Evolutionary conservation across 768 basidiomycete species (phyloP), one percentile per base, ranked within the genome.

Genomic region (Lanmaoa pseudosensibilis): DNA sequence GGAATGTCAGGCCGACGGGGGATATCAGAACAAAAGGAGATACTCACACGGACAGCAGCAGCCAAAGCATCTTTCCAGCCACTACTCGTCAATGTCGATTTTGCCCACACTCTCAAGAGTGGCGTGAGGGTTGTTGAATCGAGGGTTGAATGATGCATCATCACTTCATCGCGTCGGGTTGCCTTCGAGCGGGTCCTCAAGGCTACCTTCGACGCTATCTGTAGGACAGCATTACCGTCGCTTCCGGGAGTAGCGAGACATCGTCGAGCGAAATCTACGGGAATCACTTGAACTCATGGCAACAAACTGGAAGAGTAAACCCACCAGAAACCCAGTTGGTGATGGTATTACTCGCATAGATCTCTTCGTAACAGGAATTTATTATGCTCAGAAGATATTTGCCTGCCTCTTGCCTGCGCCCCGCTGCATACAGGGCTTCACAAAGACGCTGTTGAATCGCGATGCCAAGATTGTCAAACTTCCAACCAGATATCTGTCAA

Each of bases 401-500:
- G 7, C 41, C 27, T 2, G 52, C 61, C 13, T 60, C 52, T 13
- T 40, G 16, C 5, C 12, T 44, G 16, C 43, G 50, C 19, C 53
- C 25, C 0, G 21, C 36, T 4, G 50, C 40, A n/a, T 49, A 45
- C 4, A 55, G 30, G n/a, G 52, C 55, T 18, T 61, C 59, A 19
- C 59, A 57, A 27, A 46, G 39, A 1, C 27, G 39, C 7, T 41
- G 47, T 38, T 21, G 44, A 36, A 58, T 46, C 10, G 5, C 10
- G 36, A 39, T 11, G 0, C 4, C 21, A 4, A 59, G 19, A 34
- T 36, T 6, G 9, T 61, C 47, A 21, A 59, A 61, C 4, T 39
- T 37, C 60, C 57, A 59, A 2, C 60, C 60, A 3, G 16, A 50
- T 46, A 61, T 53, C 60, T 61, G n/a, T 25, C 8, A 16, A 21